phyloP scores from a whole-genome alignment of 306 rosid species.

The Cajanus cajan region DNA sequence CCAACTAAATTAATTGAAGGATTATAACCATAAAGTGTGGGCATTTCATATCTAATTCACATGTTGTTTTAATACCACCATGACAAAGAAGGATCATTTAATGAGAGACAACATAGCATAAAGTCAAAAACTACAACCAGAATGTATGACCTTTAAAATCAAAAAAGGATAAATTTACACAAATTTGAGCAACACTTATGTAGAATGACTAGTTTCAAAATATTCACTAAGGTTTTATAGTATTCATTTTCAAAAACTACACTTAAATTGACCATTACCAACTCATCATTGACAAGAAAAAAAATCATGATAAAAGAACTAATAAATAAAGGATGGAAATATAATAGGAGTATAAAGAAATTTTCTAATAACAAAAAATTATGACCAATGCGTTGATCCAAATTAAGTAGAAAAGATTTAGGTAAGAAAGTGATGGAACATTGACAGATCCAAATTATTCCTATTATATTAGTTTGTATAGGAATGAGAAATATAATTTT shows the following conservation, averaged over 20 bases:
- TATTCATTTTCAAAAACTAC: neutral
- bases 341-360: neutral
- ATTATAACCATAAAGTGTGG: neutral
- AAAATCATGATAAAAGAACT: neutral
- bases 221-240: neutral
- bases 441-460: constrained; percentile 3
- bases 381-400: neutral
- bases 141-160: neutral
- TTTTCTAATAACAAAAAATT: neutral
- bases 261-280: neutral
- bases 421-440: neutral
- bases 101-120: neutral
- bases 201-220: neutral
- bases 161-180: neutral
- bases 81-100: neutral
- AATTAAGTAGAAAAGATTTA: neutral
- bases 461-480: neutral
- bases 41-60: neutral
- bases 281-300: neutral
- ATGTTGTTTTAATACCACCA: neutral
- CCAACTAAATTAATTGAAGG: neutral
- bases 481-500: neutral
- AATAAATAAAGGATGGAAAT: neutral
- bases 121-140: neutral
- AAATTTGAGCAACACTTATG: neutral